phyloP scores from a whole-genome alignment of 345 rosid species.

The Schrenkiella parvula region DNA sequence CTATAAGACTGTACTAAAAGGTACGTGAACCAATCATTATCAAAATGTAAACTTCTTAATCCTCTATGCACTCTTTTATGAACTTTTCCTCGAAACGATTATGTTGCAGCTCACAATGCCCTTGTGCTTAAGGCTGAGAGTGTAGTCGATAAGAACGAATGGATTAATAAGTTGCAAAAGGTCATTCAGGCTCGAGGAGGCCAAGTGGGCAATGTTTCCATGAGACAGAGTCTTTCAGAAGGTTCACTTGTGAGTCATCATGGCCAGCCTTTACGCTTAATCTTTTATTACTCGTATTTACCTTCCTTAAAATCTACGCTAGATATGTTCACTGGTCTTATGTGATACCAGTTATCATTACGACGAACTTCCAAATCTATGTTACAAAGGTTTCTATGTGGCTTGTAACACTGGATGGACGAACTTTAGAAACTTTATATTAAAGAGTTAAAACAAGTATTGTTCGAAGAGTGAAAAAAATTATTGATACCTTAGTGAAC shows the following conservation, averaged over 20 bases:
- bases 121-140: slow-evolving; percentile 87
- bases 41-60: slow-evolving; percentile 6
- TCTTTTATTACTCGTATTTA: neutral
- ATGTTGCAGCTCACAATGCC: slow-evolving; percentile 80
- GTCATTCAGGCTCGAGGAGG: slow-evolving; percentile 66
- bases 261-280: neutral
- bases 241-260: slow-evolving; percentile 87
- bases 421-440: neutral
- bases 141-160: slow-evolving; percentile 72
- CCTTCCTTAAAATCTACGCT: neutral
- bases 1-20: slow-evolving; percentile 91
- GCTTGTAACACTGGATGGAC: neutral
- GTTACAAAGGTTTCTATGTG: slow-evolving; percentile 2
- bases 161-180: slow-evolving; percentile 78
- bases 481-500: neutral
- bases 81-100: neutral
- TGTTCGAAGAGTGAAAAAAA: neutral
- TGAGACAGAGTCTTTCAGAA: slow-evolving; percentile 94
- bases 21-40: slow-evolving; percentile 35
- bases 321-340: neutral
- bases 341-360: neutral
- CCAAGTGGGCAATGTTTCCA: slow-evolving; percentile 54
- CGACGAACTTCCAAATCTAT: neutral
- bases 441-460: neutral
- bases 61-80: neutral